Evolutionary conservation across 352 stramenopile genomes (phyloP).

Genomic region (Sclerospora graminicola): DNA sequence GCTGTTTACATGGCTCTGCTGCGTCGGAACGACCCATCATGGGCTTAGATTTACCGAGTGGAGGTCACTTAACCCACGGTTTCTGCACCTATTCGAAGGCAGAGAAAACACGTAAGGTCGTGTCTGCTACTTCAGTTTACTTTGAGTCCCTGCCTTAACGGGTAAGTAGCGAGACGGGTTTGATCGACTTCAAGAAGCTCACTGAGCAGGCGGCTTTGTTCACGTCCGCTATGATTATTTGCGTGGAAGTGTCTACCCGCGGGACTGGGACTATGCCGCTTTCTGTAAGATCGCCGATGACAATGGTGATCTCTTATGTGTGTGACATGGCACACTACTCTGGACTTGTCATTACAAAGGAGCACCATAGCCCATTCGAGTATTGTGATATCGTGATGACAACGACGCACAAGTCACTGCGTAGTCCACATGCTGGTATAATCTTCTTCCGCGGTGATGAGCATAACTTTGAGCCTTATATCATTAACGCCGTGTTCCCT

Average conservation of each 20-base stretch:
- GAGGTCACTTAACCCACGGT: conserved; percentile 98
- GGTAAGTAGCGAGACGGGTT: conserved; percentile 89
- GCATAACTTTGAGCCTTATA: conserved; percentile 87
- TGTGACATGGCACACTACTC: conserved; percentile 99
- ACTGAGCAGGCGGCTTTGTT: conserved; percentile 91
- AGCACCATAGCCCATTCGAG: conserved; percentile 93
- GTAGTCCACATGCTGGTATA: conserved; percentile 95
- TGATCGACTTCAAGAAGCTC: conserved; percentile 97
- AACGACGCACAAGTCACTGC: conserved; percentile 98
- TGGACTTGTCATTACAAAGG: conserved; percentile 92
- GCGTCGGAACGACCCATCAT: conserved; percentile 94
- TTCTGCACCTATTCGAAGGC: conserved; percentile 97
- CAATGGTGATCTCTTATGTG: conserved; percentile 95
- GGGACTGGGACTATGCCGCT: conserved; percentile 97
- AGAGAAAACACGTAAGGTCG: conserved; percentile 93
- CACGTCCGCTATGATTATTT: conserved; percentile 97
- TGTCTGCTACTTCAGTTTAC: conserved; percentile 99
- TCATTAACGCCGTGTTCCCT: conserved; percentile 99
- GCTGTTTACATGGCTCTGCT: conserved; percentile 97
- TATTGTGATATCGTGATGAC: conserved; percentile 99
- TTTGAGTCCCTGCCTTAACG: conserved; percentile 98
- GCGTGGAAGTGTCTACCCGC: conserved; percentile 95
- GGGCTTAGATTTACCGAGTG: no score
- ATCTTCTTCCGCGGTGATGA: conserved; percentile 98
- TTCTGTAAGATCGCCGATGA: conserved; percentile 98